Percentiles rank a stretch among this genome's conserved stretches.
These are phyloP conservation scores for Westerdykella ornata DNA, from an alignment of 2,329 filamentous ascomycete genomes.

Conservation along the genomic window DNA sequence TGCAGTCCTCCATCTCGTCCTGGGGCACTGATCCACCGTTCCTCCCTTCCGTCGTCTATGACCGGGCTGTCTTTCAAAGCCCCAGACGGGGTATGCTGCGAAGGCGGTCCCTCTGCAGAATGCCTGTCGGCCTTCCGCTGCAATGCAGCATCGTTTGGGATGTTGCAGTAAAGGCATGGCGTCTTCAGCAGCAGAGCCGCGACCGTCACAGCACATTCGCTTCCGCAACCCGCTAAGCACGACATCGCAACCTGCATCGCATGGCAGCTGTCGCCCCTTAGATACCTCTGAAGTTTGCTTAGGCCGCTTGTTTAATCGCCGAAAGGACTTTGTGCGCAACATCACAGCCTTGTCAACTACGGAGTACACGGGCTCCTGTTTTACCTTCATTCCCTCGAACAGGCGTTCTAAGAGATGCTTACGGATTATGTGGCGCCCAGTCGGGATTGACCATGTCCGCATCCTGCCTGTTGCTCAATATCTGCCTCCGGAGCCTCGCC, in stretches of 20 bases:
- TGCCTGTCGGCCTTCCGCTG: too few relatives aligned
- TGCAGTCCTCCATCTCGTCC: constrained; percentile 9
- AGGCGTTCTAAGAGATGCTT: constrained; percentile 23
- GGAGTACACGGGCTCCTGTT: too few relatives aligned
- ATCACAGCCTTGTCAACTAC: too few relatives aligned
- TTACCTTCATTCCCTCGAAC: constrained; percentile 13
- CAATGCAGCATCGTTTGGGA: too few relatives aligned
- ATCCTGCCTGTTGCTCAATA: too few relatives aligned
- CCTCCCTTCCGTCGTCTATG: too few relatives aligned
- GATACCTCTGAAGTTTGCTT: constrained; percentile 28
- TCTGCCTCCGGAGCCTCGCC: too few relatives aligned
- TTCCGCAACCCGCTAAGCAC: constrained; percentile 28
- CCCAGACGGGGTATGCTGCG: too few relatives aligned
- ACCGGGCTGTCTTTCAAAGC: too few relatives aligned
- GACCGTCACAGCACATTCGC: constrained; percentile 18
- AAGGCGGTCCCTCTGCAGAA: too few relatives aligned
- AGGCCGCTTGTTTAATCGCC: too few relatives aligned
- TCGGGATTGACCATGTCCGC: constrained; percentile 19
- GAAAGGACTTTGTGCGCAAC: too few relatives aligned
- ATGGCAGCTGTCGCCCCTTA: constrained; percentile 23
- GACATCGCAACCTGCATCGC: constrained; percentile 31
- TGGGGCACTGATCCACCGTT: constrained; percentile 1
- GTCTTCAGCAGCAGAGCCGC: constrained; percentile 8
- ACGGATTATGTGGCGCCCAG: constrained; percentile 17
- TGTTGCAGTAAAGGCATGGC: constrained; percentile 7